Conservation (phyloP, 1,284 basidiomycete species). For the Sanghuangporus baumii region DNA sequence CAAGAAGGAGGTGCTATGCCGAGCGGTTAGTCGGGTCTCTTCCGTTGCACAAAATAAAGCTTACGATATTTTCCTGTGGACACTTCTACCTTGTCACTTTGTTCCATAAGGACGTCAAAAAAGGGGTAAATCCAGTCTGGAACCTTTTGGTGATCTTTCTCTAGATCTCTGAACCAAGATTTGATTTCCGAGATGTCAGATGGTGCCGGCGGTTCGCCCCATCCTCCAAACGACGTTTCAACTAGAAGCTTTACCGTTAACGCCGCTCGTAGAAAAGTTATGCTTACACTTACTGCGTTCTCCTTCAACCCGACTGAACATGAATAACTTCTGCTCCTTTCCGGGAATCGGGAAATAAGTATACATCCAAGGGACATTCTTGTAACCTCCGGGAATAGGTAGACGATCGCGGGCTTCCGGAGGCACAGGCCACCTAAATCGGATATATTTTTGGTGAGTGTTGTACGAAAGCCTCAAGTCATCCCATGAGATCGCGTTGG, state of each 20-base stretch:
- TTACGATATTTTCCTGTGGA: constrained; percentile 2
- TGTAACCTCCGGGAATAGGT: constrained; percentile 15
- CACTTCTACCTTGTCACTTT: not conserved
- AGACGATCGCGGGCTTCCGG: constrained; percentile 9
- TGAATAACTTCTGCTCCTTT: constrained; percentile 5
- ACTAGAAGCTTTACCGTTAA: not conserved
- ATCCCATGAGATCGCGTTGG: not conserved
- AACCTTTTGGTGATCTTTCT: not conserved
- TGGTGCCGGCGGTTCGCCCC: constrained; percentile 5
- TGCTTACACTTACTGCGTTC: constrained; percentile 12
- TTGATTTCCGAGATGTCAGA: constrained; percentile 4
- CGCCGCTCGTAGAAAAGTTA: not conserved
- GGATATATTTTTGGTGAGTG: constrained; percentile 1
- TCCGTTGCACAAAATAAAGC: not conserved
- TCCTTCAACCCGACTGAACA: constrained; percentile 13
- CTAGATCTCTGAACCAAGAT: constrained; percentile 2
- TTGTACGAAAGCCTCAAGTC: constrained; percentile 13
- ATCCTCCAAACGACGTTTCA: not conserved
- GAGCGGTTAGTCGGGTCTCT: not conserved
- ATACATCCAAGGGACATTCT: constrained; percentile 12
- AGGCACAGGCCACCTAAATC: constrained; percentile 12
- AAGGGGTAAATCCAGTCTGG: constrained; percentile 1
- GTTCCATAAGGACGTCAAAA: constrained; percentile 1
- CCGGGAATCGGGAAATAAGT: constrained; percentile 12
- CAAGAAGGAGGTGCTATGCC: constrained; percentile 4